phyloP scores from a whole-genome alignment of 345 rosid species.

The Alliaria petiolata region DNA sequence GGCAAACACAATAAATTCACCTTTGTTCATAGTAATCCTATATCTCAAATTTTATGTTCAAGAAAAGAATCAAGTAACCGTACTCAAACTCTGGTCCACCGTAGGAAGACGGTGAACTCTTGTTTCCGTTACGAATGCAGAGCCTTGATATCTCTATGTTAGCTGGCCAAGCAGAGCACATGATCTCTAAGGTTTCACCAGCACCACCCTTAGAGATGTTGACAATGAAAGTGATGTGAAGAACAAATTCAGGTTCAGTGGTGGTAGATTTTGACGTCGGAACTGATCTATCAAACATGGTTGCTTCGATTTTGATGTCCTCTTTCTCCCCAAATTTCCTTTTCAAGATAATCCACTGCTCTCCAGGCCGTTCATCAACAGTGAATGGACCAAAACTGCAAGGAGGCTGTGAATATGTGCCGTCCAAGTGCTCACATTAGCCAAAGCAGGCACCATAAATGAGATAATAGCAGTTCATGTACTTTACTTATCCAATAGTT shows the following conservation, averaged over 20 bases:
- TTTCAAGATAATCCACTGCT: slow-evolving; percentile 81
- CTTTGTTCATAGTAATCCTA: slow-evolving; percentile 19
- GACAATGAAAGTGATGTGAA: slow-evolving; percentile 67
- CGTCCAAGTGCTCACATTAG: neutral
- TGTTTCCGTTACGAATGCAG: slow-evolving; percentile 37
- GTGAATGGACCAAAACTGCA: slow-evolving; percentile 46
- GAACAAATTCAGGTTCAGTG: slow-evolving; percentile 35
- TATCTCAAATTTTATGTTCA: neutral
- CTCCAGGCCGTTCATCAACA: slow-evolving; percentile 66
- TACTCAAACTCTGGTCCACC: slow-evolving; percentile 82
- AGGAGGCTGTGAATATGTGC: slow-evolving; percentile 44
- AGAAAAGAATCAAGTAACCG: slow-evolving; percentile 9
- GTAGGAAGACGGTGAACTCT: slow-evolving; percentile 36
- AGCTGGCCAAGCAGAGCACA: slow-evolving; percentile 88
- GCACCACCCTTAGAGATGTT: slow-evolving; percentile 53
- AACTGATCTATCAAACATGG: slow-evolving; percentile 71
- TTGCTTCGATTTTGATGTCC: slow-evolving; percentile 77
- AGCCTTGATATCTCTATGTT: slow-evolving; percentile 56
- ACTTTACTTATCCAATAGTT: neutral
- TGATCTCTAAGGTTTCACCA: slow-evolving; percentile 54
- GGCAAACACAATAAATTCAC: slow-evolving; percentile 7
- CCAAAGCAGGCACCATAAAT: neutral
- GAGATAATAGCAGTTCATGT: neutral
- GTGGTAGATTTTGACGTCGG: slow-evolving; percentile 39
- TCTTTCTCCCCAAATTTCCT: slow-evolving; percentile 59